Conservation (phyloP, 257 asterid species). For the Solanum lycopersicoides region DNA sequence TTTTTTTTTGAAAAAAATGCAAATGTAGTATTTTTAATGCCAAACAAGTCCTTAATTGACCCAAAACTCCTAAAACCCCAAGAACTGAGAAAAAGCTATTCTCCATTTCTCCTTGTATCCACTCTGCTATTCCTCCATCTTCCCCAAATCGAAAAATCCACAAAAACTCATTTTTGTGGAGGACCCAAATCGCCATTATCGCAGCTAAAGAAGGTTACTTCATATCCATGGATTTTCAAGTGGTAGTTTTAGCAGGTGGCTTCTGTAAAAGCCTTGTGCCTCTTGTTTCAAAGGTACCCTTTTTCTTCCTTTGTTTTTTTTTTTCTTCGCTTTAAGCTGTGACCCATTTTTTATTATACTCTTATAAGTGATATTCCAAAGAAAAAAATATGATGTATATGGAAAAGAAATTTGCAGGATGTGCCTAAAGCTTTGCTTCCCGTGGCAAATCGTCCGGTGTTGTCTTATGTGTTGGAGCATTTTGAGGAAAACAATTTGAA, state of each 20-base stretch:
- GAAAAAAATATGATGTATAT: background rate
- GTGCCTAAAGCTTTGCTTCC: constrained; percentile 88
- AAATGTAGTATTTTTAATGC: background rate
- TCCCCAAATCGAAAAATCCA: background rate
- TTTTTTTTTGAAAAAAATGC: too few species aligned
- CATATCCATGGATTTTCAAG: constrained; percentile 71
- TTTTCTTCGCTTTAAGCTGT: background rate
- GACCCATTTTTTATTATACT: background rate
- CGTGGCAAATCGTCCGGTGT: constrained; percentile 77
- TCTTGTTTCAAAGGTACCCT: constrained; percentile 72
- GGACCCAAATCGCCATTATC: background rate
- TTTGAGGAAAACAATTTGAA: constrained; percentile 68
- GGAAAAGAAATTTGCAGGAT: constrained; percentile 36
- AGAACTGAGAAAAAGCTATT: background rate
- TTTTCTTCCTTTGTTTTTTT: background rate
- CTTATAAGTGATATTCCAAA: background rate
- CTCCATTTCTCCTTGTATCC: background rate
- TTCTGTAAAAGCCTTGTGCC: constrained; percentile 74
- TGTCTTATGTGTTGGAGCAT: constrained; percentile 76
- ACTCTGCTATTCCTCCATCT: background rate
- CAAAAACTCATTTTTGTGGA: background rate
- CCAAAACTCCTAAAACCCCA: background rate
- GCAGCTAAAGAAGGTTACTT: background rate
- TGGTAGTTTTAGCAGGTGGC: constrained; percentile 90
- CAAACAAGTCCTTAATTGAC: background rate